A percentile compares a stretch with the other conserved stretches of the same genome.
These are phyloP conservation scores for Cinchona pubescens DNA, from an alignment of 257 asterid genomes.

Conservation along the genomic window DNA sequence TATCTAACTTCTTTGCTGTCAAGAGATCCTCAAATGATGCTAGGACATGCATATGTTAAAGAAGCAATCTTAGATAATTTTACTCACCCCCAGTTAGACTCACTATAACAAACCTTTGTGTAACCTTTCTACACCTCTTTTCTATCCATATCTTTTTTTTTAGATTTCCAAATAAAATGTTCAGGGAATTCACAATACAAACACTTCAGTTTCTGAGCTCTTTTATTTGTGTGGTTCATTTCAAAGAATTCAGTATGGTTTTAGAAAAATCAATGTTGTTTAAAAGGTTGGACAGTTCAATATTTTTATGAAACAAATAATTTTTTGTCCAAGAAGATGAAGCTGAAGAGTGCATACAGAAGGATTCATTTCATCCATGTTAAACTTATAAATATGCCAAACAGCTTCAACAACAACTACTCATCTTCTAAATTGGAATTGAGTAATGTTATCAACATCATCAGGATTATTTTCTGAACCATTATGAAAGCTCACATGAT, in stretches of 20 bases:
- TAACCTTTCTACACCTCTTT: not conserved
- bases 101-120: not conserved
- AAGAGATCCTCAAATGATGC: not conserved
- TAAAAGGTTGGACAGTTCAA: not conserved
- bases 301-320: not conserved
- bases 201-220: not conserved
- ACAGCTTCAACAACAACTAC: not conserved
- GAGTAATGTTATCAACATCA: not conserved
- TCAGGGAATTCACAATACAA: not conserved
- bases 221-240: not conserved
- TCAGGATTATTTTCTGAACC: too few species aligned
- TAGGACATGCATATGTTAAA: not conserved
- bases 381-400: not conserved
- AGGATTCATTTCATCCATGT: not conserved
- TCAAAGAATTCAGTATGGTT: not conserved
- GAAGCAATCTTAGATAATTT: not conserved
- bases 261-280: not conserved
- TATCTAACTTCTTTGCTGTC: rapidly evolving
- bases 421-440: not conserved
- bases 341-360: not conserved
- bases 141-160: not conserved
- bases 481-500: not conserved
- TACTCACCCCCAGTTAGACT: not conserved
- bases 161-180: not conserved
- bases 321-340: not conserved